Conservation (phyloP, 169 alveolate species). For the Plasmodium sp. region DNA sequence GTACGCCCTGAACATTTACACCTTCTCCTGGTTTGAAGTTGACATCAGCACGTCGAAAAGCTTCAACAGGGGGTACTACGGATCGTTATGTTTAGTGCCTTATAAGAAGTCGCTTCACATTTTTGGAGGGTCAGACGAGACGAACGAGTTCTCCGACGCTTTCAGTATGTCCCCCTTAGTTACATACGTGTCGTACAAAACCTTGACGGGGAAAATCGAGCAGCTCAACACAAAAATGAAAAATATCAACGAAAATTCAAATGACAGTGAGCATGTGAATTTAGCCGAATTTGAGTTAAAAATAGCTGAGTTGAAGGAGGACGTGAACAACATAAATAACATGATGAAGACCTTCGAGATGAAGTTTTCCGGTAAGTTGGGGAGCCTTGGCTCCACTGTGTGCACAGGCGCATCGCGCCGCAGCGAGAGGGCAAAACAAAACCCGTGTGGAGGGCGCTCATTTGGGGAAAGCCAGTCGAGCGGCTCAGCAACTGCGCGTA, state of each 20-base stretch:
- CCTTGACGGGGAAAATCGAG: slow-evolving; percentile 38
- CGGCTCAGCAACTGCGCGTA: not conserved
- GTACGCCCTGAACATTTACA: slow-evolving; percentile 69
- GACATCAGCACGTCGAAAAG: slow-evolving; percentile 54
- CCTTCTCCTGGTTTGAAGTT: slow-evolving; percentile 65
- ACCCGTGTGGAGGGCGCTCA: not conserved
- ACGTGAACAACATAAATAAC: slow-evolving; percentile 19
- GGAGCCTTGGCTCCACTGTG: not conserved
- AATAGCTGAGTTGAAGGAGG: slow-evolving; percentile 56
- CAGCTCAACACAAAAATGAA: slow-evolving; percentile 19
- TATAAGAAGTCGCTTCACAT: slow-evolving; percentile 66
- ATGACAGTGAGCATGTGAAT: slow-evolving; percentile 6
- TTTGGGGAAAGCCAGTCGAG: not conserved
- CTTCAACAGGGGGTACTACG: slow-evolving; percentile 70
- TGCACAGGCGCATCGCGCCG: not conserved
- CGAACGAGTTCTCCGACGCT: slow-evolving; percentile 38
- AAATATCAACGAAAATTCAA: not conserved
- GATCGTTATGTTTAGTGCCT: slow-evolving; percentile 56
- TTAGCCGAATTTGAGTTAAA: slow-evolving; percentile 36
- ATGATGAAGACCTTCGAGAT: slow-evolving; percentile 69
- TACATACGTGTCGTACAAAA: slow-evolving; percentile 62
- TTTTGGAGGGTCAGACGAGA: slow-evolving; percentile 64
- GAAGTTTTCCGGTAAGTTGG: slow-evolving; percentile 34
- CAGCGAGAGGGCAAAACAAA: not conserved
- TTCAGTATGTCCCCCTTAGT: slow-evolving; percentile 71